phyloP scores from a whole-genome alignment of 257 asterid species.

The Verbascum thapsus region DNA sequence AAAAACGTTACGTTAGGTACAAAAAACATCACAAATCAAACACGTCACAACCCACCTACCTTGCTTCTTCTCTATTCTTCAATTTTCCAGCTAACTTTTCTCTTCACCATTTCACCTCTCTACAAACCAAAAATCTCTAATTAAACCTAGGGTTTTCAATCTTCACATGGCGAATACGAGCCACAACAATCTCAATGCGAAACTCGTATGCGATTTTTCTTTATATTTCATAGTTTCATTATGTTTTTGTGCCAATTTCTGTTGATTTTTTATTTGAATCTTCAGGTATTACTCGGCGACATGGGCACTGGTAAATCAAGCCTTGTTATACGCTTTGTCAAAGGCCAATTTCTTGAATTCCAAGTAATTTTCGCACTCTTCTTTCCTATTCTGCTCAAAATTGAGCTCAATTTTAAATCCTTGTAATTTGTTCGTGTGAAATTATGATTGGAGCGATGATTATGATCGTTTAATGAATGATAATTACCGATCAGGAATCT shows the following conservation, averaged over 20 bases:
- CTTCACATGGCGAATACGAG: no score
- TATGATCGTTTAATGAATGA: neutral
- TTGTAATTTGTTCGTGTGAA: conserved; percentile 1
- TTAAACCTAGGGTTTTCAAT: no score
- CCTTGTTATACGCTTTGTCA: conserved; percentile 86
- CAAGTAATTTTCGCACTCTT: conserved; percentile 48
- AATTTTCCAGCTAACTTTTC: no score
- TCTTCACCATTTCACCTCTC: no score
- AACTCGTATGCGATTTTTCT: no score
- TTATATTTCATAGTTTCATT: no score
- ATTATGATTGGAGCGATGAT: conserved; percentile 1
- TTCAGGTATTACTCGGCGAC: conserved; percentile 86
- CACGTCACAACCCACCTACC: no score
- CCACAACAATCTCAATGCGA: no score
- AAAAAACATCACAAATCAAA: no score
- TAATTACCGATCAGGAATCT: conserved; percentile 62
- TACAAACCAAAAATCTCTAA: no score
- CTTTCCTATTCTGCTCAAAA: conserved; percentile 19
- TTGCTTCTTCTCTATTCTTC: no score
- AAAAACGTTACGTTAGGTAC: no score
- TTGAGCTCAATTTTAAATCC: conserved; percentile 24
- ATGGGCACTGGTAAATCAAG: conserved; percentile 98
- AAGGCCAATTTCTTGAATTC: conserved; percentile 90
- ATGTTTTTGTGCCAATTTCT: neutral
- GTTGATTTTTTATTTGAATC: conserved; percentile 3